These are phyloP conservation scores for Neurospora discreta DNA, from an alignment of 495 filamentous ascomycete genomes.

Conservation along the genomic window DNA sequence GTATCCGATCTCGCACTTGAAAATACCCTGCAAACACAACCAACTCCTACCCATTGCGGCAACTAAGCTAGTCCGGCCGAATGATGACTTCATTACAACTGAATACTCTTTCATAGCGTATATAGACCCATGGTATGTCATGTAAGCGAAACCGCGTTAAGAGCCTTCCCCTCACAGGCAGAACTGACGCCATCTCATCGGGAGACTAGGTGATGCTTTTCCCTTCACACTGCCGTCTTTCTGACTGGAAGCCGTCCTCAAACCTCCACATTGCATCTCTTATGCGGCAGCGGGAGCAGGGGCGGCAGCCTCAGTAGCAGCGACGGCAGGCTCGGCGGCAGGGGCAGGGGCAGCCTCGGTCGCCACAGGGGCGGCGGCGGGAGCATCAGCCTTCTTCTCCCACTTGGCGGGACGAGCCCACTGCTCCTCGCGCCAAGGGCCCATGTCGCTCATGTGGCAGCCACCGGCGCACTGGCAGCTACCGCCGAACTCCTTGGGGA, in stretches of 20 bases:
- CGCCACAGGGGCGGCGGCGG: not conserved
- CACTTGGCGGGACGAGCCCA: conserved; percentile 63
- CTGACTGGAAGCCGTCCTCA: conserved; percentile 1
- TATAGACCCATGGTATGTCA: not conserved
- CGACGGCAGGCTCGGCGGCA: not conserved
- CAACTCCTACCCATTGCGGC: not conserved
- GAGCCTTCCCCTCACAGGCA: not conserved
- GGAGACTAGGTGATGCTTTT: not conserved
- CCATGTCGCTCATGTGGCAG: conserved; percentile 77
- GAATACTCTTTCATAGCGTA: not conserved
- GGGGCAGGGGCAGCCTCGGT: conserved; percentile 4
- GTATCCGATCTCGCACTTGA: not conserved
- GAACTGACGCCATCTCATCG: not conserved
- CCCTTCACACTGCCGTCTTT: not conserved
- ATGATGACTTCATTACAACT: not conserved
- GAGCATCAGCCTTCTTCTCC: conserved; percentile 33
- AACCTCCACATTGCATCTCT: not conserved
- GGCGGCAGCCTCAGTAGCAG: conserved; percentile 9
- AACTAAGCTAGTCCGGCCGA: not conserved
- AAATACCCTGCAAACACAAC: not conserved
- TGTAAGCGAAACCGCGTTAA: not conserved
- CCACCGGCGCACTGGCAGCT: conserved; percentile 72
- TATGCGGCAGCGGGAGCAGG: conserved; percentile 25
- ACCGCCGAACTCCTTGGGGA: conserved; percentile 81
- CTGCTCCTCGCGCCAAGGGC: conserved; percentile 80